Percentiles rank a stretch among this genome's conserved stretches.
Evolutionary conservation across 176 grass and related monocot species (phyloP).

Genomic region (Carex myosuroides): DNA sequence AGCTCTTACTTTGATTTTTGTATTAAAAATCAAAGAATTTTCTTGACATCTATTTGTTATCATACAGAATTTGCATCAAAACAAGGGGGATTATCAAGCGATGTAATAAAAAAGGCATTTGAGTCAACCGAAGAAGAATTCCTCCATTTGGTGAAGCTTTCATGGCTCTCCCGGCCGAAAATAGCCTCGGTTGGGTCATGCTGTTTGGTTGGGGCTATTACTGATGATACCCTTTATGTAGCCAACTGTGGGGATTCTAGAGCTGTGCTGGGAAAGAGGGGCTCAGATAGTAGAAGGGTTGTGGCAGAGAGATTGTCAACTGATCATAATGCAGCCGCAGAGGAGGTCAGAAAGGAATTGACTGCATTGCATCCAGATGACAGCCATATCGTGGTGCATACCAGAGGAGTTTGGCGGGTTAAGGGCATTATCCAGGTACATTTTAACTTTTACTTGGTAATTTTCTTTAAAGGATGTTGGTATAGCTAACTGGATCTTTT

Average conservation of each 20-base stretch:
- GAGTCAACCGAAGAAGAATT: constrained; percentile 72
- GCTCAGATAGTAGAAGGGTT: constrained; percentile 24
- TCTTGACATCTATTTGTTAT: not conserved
- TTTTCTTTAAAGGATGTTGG: not conserved
- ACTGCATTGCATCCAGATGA: constrained; percentile 63
- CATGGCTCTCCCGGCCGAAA: constrained; percentile 40
- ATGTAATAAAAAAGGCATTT: constrained; percentile 64
- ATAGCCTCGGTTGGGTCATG: constrained; percentile 78
- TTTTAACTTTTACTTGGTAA: not conserved
- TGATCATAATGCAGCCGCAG: constrained; percentile 60
- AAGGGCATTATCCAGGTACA: constrained; percentile 92
- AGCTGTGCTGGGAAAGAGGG: constrained; percentile 65
- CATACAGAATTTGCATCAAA: constrained; percentile 48
- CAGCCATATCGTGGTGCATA: constrained; percentile 62
- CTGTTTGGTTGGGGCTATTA: constrained; percentile 74
- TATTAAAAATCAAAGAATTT: not conserved
- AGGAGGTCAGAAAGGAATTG: constrained; percentile 58
- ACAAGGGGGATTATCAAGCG: constrained; percentile 60
- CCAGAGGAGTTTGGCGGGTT: constrained; percentile 64
- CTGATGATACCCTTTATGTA: constrained; percentile 68
- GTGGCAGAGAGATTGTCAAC: constrained; percentile 59
- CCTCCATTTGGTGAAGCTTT: constrained; percentile 51
- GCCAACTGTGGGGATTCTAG: constrained; percentile 81
- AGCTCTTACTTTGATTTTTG: not conserved
- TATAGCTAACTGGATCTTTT: not conserved